phyloP scores from a whole-genome alignment of 441 rosid species.

The Gossypium lobatum region DNA sequence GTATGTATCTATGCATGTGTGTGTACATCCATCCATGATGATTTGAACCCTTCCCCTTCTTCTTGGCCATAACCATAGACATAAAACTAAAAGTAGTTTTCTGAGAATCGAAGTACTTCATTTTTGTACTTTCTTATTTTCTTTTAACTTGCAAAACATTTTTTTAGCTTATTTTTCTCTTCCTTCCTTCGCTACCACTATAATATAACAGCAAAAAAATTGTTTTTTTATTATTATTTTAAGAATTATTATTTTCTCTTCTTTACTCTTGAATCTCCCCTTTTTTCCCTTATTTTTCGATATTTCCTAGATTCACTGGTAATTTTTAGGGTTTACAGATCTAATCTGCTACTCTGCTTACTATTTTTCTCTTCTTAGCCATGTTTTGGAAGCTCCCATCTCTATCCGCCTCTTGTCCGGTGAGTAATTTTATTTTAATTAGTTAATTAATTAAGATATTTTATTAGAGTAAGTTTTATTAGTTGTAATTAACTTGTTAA shows the following conservation, averaged over 20 bases:
- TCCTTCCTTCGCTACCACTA: neutral
- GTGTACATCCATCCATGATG: neutral
- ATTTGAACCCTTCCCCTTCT: neutral
- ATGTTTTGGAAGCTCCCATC: constrained; percentile 93
- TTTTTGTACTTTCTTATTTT: constrained; percentile 31
- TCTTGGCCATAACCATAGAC: neutral
- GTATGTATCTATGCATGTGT: neutral
- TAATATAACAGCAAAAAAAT: neutral
- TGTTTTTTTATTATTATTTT: neutral
- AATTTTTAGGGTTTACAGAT: constrained; percentile 43
- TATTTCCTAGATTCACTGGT: constrained; percentile 36
- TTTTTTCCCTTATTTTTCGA: neutral
- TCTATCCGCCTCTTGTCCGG: constrained; percentile 81
- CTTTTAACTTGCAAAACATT: neutral
- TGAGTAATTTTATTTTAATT: constrained; percentile 31
- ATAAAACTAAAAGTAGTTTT: neutral
- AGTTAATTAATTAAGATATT: constrained; percentile 5
- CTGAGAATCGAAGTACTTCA: constrained; percentile 24
- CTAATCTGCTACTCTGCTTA: constrained; percentile 25
- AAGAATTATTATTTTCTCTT: neutral
- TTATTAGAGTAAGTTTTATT: neutral
- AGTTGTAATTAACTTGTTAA: neutral
- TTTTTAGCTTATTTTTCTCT: neutral
- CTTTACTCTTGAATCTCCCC: constrained; percentile 14
- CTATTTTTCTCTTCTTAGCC: constrained; percentile 16